Evolutionary conservation across 164 flowering plant genomes (phyloP), one percentile per base, ranked within the genome.

Genomic region (Stephania japonica): DNA sequence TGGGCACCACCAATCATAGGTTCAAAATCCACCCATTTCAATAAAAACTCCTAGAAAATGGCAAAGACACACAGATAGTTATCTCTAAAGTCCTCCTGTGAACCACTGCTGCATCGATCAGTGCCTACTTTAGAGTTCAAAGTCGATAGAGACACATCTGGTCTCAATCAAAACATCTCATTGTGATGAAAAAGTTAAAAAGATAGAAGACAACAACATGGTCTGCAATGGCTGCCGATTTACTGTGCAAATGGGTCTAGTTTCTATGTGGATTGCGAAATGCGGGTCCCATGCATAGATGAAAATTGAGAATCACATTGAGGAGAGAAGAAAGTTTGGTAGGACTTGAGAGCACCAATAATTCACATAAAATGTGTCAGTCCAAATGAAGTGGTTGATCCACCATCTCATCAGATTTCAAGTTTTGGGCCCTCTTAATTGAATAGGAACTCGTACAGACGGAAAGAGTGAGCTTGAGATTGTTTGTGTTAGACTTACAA

Each of bases 341-440:
- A 61, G 19, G 64, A 61, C 64, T 63, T 63, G 25, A 8, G 66
- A 63, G 66, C 66, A 63, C 66, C 66, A 63, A 63, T 23, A 63
- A 63, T 63, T 26, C 66, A 62, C 25, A 21, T 9, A 63, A 24
- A 25, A 32, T 6, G 47, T 65, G 38, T 32, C 38, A 32, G 38
- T 32, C 38, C 38, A 2, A 32, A 32, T 32, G 41, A 71, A 71
- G 79, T 71, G 80, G 81, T 78, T 73, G 82, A 84, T 84, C 77
- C 73, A 56, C 50, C n/a, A 82, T 84, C 82, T 70, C 76, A 62
- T 84, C 85, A 32, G 67, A 67, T 75, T 67, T 67, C 73, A 70
- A 76, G 65, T 67, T 19, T 70, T 63, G 23, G 24, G 66, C 23
- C 16, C 24, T 23, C 64, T 21, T 19, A 1, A 9, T 44, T n/a